Base-by-base conservation (phyloP, 441 rosid species). In the Erysimum pusillum region DNA sequence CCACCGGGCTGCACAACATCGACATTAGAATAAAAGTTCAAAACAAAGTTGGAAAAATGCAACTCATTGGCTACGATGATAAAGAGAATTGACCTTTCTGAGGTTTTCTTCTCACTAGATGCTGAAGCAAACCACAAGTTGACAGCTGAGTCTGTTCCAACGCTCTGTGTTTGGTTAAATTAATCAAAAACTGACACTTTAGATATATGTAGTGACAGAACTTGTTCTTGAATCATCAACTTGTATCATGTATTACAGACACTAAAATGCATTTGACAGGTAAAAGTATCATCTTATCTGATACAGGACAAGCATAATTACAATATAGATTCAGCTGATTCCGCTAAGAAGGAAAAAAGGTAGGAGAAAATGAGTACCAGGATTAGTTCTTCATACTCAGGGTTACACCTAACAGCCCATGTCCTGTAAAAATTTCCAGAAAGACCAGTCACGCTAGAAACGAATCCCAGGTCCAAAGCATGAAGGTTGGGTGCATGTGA, bases 91-190 rank as follows among this genome's bases (percentile, higher is more conserved):
- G 7, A 91, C 96, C 94, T 87, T 56, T 81, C 88, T 53, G 88
- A 76, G 66, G 80, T 31, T 66, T 71, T 53, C 22, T 85, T 87
- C 75, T 85, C 93, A 69, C 79, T 68, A 35, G 89, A 80, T 46
- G 78, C 82, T 28, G 92, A 77, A 76, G 92, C 85, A 74, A 82
- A 78, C 99, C 99, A 92, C 88, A 94, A 85, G 80, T 91, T 92
- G 56, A 94, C 99, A 15, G 86, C 85, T 2, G 97, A 94, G 82
- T 94, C 98, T 18, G 99, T 92, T 39, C 98, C 97, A 71, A 90
- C 87, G 76, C 97, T 92, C 99, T 91, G 93, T 85, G 74, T 67
- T 64, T 73, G 67, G 36, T 34, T 53, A 31, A 39, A 20, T 32
- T 18, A 8, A 71, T 72, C 74, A 78, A 51, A 63, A 58, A 48